Conservation (phyloP, 345 rosid genomes). For the Luvunga scandens region DNA sequence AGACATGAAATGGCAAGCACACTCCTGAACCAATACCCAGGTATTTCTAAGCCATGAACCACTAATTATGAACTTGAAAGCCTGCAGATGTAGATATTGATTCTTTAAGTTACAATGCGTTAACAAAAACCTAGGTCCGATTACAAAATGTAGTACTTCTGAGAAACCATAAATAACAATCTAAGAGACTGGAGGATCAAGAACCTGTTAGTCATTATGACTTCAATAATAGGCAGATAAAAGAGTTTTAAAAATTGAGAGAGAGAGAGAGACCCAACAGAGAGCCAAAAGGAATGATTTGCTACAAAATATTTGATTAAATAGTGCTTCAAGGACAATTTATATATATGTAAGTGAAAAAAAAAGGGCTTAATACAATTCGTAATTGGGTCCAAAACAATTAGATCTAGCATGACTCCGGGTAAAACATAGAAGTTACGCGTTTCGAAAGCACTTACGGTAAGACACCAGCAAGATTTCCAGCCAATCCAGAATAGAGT, state of each 20-base stretch:
- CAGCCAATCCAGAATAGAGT: constrained; percentile 93
- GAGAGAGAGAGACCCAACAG: neutral
- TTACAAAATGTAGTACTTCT: neutral
- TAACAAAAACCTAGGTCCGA: neutral
- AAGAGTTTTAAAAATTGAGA: neutral
- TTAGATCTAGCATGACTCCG: neutral
- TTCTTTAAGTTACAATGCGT: neutral
- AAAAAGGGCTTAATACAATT: neutral
- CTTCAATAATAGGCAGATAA: neutral
- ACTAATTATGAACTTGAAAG: neutral
- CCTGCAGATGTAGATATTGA: neutral
- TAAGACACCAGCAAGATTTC: constrained; percentile 89
- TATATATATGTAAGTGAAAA: neutral
- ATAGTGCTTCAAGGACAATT: neutral
- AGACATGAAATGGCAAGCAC: neutral
- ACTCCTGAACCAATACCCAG: neutral
- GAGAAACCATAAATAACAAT: neutral
- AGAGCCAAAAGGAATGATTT: neutral
- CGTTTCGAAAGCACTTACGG: constrained; percentile 57
- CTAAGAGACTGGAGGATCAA: neutral
- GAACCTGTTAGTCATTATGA: neutral
- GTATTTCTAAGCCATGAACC: neutral
- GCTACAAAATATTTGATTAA: neutral
- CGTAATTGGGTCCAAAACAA: neutral
- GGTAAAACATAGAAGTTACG: neutral